These are phyloP conservation scores for Parastagonospora avenae DNA, from an alignment of 2,329 filamentous ascomycete genomes.

Conservation along the genomic window DNA sequence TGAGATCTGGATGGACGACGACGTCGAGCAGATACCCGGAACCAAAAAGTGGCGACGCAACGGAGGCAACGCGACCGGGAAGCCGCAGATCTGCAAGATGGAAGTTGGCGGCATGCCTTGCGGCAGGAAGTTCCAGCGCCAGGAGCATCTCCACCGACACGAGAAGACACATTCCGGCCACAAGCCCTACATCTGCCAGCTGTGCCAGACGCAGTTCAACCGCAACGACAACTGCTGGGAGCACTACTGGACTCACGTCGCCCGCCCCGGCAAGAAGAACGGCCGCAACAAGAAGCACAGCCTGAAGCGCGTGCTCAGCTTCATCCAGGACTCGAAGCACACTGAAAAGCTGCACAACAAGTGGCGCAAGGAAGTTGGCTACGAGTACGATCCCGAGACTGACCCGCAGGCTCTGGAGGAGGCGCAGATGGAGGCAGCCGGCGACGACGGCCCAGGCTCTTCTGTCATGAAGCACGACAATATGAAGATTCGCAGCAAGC, in stretches of 20 bases:
- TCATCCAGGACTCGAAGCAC: constrained; percentile 33
- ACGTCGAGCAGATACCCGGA: constrained; percentile 5
- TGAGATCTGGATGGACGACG: constrained; percentile 5
- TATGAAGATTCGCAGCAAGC: constrained; percentile 5
- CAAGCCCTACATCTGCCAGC: constrained; percentile 26
- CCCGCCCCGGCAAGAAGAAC: constrained; percentile 30
- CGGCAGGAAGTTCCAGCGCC: constrained; percentile 26
- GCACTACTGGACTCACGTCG: constrained; percentile 40
- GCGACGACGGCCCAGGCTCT: not conserved
- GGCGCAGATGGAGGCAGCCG: constrained; percentile 7
- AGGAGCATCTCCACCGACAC: constrained; percentile 41
- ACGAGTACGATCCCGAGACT: constrained; percentile 15
- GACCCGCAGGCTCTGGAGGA: constrained; percentile 1
- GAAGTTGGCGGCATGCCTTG: constrained; percentile 5
- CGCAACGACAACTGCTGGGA: constrained; percentile 44
- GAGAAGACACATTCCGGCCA: constrained; percentile 28
- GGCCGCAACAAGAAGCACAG: constrained; percentile 32
- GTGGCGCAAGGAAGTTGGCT: constrained; percentile 23
- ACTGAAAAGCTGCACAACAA: constrained; percentile 35
- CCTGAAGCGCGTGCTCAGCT: constrained; percentile 28
- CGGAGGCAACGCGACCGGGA: not conserved
- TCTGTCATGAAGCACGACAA: constrained; percentile 4
- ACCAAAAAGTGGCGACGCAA: constrained; percentile 5
- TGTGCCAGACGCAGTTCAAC: constrained; percentile 35
- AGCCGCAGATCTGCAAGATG: constrained; percentile 2